A percentile compares a stretch with the other conserved stretches of the same genome.
These are phyloP conservation scores for Clohesyomyces aquaticus DNA, from an alignment of 495 filamentous ascomycete species.

Conservation along the genomic window DNA sequence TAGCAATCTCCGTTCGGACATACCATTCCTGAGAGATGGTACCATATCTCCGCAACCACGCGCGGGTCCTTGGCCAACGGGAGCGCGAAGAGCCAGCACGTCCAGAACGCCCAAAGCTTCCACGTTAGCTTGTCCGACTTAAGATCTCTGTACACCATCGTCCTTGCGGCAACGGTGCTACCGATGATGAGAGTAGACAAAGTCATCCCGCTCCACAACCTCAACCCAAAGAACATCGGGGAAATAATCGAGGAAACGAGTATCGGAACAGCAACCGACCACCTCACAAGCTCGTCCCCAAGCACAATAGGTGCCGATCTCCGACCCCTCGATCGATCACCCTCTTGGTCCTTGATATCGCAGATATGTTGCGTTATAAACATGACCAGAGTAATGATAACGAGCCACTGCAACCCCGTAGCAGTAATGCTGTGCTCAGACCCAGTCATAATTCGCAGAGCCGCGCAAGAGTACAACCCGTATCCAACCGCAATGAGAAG, in stretches of 20 bases:
- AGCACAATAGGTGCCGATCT: slow-evolving; percentile 22
- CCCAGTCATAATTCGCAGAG: slow-evolving; percentile 3
- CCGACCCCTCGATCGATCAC: slow-evolving; percentile 19
- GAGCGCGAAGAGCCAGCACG: slow-evolving; percentile 14
- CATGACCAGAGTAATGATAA: slow-evolving; percentile 11
- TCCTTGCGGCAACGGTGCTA: not conserved
- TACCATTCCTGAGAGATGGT: not conserved
- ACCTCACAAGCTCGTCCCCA: slow-evolving; percentile 23
- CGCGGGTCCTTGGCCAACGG: slow-evolving; percentile 15
- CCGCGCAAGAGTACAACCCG: slow-evolving; percentile 3
- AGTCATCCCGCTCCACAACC: not conserved
- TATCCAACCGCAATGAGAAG: slow-evolving; percentile 23
- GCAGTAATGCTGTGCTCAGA: not conserved
- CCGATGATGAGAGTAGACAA: not conserved
- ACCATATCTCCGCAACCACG: slow-evolving; percentile 3
- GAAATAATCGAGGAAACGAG: slow-evolving; percentile 1
- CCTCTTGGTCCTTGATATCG: slow-evolving; percentile 26
- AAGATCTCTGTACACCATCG: slow-evolving; percentile 8
- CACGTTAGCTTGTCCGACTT: slow-evolving; percentile 23
- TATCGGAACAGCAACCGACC: slow-evolving; percentile 20
- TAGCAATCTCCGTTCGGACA: slow-evolving; percentile 15
- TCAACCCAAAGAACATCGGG: slow-evolving; percentile 17
- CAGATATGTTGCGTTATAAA: slow-evolving; percentile 15
- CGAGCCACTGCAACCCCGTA: slow-evolving; percentile 19
- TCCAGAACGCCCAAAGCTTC: slow-evolving; percentile 26